Percentiles rank a stretch among this genome's conserved stretches.
Conservation (phyloP, 2,329 filamentous ascomycete genomes). For the Pseudopithomyces chartarum region DNA sequence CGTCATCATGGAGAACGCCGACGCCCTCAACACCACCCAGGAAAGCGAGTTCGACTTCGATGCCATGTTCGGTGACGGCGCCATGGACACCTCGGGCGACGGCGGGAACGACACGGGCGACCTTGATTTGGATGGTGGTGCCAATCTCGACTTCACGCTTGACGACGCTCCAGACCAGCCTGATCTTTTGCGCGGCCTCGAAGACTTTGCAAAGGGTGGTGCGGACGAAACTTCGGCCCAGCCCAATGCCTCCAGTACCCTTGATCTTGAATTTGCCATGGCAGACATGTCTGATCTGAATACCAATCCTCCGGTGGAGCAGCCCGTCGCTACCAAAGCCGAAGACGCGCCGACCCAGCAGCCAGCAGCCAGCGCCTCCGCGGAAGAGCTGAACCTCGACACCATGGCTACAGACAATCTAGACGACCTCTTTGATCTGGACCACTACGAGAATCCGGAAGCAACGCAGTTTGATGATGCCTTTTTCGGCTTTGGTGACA, state of each 20-base stretch:
- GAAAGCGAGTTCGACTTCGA: conserved; percentile 48
- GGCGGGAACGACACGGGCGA: conserved; percentile 19
- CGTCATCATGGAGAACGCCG: conserved; percentile 37
- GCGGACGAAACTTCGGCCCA: conserved; percentile 21
- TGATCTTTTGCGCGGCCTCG: conserved; percentile 38
- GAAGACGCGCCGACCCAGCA: conserved; percentile 12
- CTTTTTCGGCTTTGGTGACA: conserved; percentile 41
- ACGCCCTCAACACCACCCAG: conserved; percentile 30
- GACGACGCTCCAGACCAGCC: conserved; percentile 30
- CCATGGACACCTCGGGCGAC: conserved; percentile 29
- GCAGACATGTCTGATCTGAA: conserved; percentile 33
- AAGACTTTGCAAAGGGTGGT: conserved; percentile 41
- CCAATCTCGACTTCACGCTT: conserved; percentile 39
- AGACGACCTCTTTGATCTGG: conserved; percentile 43
- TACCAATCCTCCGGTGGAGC: conserved; percentile 11
- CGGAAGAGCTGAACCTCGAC: conserved; percentile 30
- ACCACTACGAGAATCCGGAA: conserved; percentile 41
- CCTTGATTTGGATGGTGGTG: conserved; percentile 31
- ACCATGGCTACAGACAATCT: conserved; percentile 38
- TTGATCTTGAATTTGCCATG: conserved; percentile 40
- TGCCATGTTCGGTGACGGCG: conserved; percentile 39
- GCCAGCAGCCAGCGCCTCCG: background rate
- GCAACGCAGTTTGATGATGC: conserved; percentile 46
- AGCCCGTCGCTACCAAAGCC: conserved; percentile 18
- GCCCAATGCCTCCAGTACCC: conserved; percentile 13